Percentiles rank a stretch among this genome's conserved stretches.
phyloP scores from a whole-genome alignment of 345 rosid genomes.

The Geranium rotundifolium region DNA sequence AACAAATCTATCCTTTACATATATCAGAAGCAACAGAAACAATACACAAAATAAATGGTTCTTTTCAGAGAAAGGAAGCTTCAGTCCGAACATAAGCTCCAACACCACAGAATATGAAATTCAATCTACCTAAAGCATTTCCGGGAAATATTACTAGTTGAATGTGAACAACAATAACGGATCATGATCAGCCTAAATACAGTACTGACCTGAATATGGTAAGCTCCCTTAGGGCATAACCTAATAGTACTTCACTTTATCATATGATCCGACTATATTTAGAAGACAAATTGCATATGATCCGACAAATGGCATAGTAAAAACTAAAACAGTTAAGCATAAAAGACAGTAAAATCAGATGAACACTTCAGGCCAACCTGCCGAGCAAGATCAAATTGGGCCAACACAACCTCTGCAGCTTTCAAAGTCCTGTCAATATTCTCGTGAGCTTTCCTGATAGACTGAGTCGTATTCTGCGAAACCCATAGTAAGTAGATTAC shows the following conservation, averaged over 20 bases:
- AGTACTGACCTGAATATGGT: too few species aligned
- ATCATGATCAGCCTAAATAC: too few species aligned
- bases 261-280: neutral
- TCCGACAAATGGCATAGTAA: neutral
- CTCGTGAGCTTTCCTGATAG: constrained; percentile 95
- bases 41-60: neutral
- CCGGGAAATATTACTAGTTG: too few species aligned
- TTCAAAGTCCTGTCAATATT: constrained; percentile 89
- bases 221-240: too few species aligned
- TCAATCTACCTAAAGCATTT: too few species aligned
- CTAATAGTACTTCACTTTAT: too few species aligned
- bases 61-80: neutral
- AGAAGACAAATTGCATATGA: neutral
- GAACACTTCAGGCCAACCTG: constrained; percentile 45
- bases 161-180: too few species aligned
- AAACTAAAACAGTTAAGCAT: neutral
- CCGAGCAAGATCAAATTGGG: constrained; percentile 68
- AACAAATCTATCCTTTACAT: too few species aligned
- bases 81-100: neutral
- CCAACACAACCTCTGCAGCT: constrained; percentile 69
- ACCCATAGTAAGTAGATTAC: neutral
- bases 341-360: neutral
- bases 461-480: constrained; percentile 73
- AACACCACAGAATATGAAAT: neutral
- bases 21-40: too few species aligned